Evolutionary conservation across 371 early-diverging fungal genomes (phyloP), one percentile per base, ranked within the genome.

Genomic region (Mortierella sp.): DNA sequence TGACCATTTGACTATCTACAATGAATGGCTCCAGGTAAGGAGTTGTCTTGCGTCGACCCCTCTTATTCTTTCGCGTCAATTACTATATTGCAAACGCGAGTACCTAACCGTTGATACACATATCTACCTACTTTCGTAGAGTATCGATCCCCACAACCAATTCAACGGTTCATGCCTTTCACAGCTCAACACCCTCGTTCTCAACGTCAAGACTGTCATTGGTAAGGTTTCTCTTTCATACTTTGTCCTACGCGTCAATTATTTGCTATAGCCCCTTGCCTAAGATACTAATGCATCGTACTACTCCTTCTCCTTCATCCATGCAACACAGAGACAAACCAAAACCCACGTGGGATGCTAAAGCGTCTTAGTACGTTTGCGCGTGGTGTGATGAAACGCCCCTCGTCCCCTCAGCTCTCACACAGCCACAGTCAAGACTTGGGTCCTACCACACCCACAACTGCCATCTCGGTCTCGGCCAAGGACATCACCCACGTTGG

Each of bases 341-440:
- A 70, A 19, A 70, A 77, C 55, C 74, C 77, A 16, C 69, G 77
- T 10, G 70, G 77, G 19, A 55, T 81, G 74, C 53, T 80, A 1
- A 76, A 73, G 11, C 81, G 81, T 31, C 55, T 81, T 24, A 81
- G 81, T 58, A 77, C 81, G 8, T 50, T 81, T 29, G 81, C 81
- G 10, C 77, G 77, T 24, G 70, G 73, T 13, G 81, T 81, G 37
- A 73, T 81, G 37, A 63, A 61, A 13, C 81, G 81, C 22, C 74
- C 52, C 26, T 67, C 77, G 1, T 52, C 69, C 10, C 16, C 45
- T 13, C 70, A 68, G 13, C 53, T 68, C 2, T 53, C 68, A 10
- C n/a, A 24, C 44, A 44, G 67, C 29, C 47, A 66, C 44, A 40
- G 44, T 2, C 64, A 66, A 66, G 29, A 40, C 58, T 58, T 22